Base-by-base conservation (phyloP, 2,329 filamentous ascomycete genomes). In the Epichloe coenophiala region DNA sequence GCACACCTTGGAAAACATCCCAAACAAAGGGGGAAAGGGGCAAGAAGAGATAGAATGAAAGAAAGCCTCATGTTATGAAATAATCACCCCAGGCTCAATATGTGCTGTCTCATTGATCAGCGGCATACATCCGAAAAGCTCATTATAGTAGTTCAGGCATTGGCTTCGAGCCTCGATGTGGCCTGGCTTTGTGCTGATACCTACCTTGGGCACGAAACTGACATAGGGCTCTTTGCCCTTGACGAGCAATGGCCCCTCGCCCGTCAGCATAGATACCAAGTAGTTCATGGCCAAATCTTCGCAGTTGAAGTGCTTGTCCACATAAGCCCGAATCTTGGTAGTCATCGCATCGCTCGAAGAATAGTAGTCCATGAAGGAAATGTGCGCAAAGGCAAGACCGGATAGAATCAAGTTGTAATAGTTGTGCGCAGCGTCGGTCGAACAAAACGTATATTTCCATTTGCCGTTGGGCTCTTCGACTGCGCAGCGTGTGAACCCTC, bases 281-380 rank as follows among this genome's bases (percentile, higher is more conserved):
- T 62, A 69, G 56, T 70, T 70, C 48, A 70, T 52, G 19, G 64
- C 68, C 52, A 70, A 62, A 47, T 70, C 67, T 53, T 70, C 68
- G 59, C 68, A 70, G 56, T 70, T 69, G 58, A 66, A 63, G 42
- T 63, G 57, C 17, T 63, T 53, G 23, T 69, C 67, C 13, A 70
- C 66, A 50, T 68, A 66, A 1, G 62, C 55, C 3, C 68, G 63
- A 21, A 70, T 60, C 47, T 58, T 58, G 4, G 54, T 58, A 53
- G 63, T 59, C 40, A 57, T 48, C 1, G 57, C 58, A n/a, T 65
- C 62, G n/a, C 62, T 59, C 3, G 66, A 65, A 1, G 60, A 67
- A 57, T 69, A 69, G 49, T 63, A 67, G 48, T 68, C 67, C 45
- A 70, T 57, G 41, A 68, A 64, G 3, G 64, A 61, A 19, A 70